Evolutionary conservation across 2,329 filamentous ascomycete genomes (phyloP).

Genomic region (Cryphonectria parasitica): DNA sequence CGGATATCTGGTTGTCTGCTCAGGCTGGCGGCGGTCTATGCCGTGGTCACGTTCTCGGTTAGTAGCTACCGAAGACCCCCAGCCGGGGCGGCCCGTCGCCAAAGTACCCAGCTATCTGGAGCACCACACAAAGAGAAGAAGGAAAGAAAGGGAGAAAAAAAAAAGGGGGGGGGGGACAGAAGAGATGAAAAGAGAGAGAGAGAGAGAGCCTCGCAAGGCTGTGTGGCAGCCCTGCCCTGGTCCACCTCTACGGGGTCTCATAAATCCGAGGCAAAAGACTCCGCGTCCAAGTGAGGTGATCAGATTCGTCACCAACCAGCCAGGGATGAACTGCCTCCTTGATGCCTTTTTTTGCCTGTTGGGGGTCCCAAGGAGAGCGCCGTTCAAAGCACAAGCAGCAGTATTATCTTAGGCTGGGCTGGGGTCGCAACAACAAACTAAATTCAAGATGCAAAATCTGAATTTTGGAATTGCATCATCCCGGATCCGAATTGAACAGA

Average conservation of each 20-base stretch:
- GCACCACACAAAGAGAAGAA: background rate
- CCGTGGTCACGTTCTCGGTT: slow-evolving; percentile 25
- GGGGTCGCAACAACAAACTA: background rate
- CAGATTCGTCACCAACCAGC: background rate
- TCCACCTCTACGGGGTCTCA: background rate
- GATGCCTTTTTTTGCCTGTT: background rate
- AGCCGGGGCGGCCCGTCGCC: slow-evolving; percentile 28
- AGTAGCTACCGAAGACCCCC: slow-evolving; percentile 26
- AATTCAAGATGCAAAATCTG: slow-evolving; percentile 5
- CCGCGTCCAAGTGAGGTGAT: background rate
- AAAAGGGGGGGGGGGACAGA: background rate
- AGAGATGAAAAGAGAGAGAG: background rate
- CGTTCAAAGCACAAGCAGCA: background rate
- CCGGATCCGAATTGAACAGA: background rate
- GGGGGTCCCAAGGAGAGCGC: background rate
- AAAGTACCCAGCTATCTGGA: slow-evolving; percentile 15
- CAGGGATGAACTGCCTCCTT: background rate
- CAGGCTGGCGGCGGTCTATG: background rate
- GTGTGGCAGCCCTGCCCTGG: background rate
- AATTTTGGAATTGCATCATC: slow-evolving; percentile 10
- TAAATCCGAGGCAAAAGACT: background rate
- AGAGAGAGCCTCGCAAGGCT: background rate
- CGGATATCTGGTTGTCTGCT: slow-evolving; percentile 9
- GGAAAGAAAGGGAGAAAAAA: no score
- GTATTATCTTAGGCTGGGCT: background rate